Base-by-base conservation (phyloP, 345 rosid species). In the Arabis hirsuta region DNA sequence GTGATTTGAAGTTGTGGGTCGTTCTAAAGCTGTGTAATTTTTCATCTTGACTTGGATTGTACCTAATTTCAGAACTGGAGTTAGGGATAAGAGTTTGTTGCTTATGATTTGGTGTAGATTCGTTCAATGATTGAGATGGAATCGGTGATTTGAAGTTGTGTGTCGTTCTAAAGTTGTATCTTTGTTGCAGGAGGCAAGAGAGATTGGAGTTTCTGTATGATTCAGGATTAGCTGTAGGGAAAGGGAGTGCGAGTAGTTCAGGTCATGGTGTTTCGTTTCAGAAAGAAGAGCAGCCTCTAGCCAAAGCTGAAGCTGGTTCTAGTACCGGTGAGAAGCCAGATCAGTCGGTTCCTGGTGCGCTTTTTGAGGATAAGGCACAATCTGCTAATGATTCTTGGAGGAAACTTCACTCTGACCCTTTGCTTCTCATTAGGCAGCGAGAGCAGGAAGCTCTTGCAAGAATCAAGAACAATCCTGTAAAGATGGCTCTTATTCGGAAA, bases 381-480 rank as follows among this genome's bases (percentile, higher is more conserved):
- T 88, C 98, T 10, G 90, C 98, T 12, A 82, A 90, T 42, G 99
- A 95, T 65, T 53, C 98, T 0, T 92, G 96, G 98, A 90, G 99
- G 73, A 91, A 88, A 72, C 90, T 91, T 59, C 98, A 95, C 74
- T 84, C 98, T 0, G 98, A 90, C 67, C 99, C 99, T 27, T 71
- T 95, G 78, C 95, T 95, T 74, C 59, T 95, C 82, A 91, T 92
- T 78, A 88, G 96, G 61, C 95, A 90, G 80, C 90, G 92, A 0
- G 99, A 95, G 79, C 99, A 91, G 60, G 98, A 95, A 72, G 96
- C 99, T 0, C 89, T 91, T 56, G 89, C 98, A 5, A 90, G 87
- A n/a, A 77, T 95, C 76, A 90, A 91, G 83, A 95, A 95, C 76
- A 95, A 95, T 72, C 99, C 99, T 19, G 85, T 91, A 7, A 92